Base-by-base conservation (phyloP, 106 monocot species). In the Cymbidium sinense region DNA sequence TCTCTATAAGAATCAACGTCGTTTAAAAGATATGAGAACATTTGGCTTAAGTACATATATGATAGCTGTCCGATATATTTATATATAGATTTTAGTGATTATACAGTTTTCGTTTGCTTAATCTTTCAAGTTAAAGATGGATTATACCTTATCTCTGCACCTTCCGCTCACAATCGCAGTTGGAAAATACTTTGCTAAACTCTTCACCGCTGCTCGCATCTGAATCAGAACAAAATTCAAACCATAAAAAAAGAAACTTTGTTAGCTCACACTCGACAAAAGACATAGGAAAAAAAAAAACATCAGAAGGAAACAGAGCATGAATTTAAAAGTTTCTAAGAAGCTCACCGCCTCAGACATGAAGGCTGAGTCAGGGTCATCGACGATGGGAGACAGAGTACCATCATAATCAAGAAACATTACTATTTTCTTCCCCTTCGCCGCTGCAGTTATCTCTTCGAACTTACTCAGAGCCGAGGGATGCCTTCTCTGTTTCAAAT, bases 341-440 rank as follows among this genome's bases (percentile, higher is more conserved):
- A 35, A 3, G 37, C 76, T 34, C 30, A 81, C 81, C 39, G 81
- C 27, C 31, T 81, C 76, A 11, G 81, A 70, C 81, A 81, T 76
- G 43, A 76, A 81, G 17, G 81, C 81, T 10, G 23, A 33, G 21
- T 81, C 81, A 1, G 81, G 81, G 18, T 81, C 76, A 15, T 81
- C 81, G 9, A 81, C 81, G 17, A 81, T 81, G 34, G 81, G 81
- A 47, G 81, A 81, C 33, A 81, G 69, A 69, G 81, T 81, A 4
- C 81, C 81, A 50, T 81, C 81, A 41, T 81, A 81, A 29, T 81
- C 81, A 28, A 81, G 74, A 62, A 81, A 81, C 81, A 81, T 75
- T 18, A 51, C 81, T 34, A 81, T 81, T 76, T 81, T 75, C 76
- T 81, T 81, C 44, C 81, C 81, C 43, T 76, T 76, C 0, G 81